These are phyloP conservation scores for Neurospora cerealis DNA, from an alignment of 495 filamentous ascomycete genomes.

Conservation along the genomic window DNA sequence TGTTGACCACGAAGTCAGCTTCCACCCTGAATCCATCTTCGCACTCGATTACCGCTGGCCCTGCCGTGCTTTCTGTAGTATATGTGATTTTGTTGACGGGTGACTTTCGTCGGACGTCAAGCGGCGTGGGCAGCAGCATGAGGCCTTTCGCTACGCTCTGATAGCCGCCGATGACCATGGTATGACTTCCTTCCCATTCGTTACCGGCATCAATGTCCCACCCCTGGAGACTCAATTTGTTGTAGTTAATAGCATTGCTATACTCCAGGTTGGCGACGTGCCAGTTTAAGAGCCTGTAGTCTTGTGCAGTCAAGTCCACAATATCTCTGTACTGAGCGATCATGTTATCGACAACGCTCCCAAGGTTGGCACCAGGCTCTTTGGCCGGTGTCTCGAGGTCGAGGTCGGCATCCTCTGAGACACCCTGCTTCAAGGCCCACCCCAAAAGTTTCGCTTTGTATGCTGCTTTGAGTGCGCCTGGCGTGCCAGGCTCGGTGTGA, in stretches of 20 bases:
- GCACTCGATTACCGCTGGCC: slow-evolving; percentile 54
- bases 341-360: slow-evolving; percentile 81
- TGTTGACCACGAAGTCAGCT: slow-evolving; percentile 81
- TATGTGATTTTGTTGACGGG: slow-evolving; percentile 64
- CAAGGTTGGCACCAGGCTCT: slow-evolving; percentile 60
- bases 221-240: slow-evolving; percentile 75
- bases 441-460: slow-evolving; percentile 67
- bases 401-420: slow-evolving; percentile 55
- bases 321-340: slow-evolving; percentile 78
- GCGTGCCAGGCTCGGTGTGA: slow-evolving; percentile 46
- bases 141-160: slow-evolving; percentile 80
- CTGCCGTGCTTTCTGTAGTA: slow-evolving; percentile 27
- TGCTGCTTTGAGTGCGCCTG: slow-evolving; percentile 51
- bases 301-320: slow-evolving; percentile 72
- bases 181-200: slow-evolving; percentile 91
- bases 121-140: slow-evolving; percentile 58
- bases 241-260: slow-evolving; percentile 82
- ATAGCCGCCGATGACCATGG: slow-evolving; percentile 87
- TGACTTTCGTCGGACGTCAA: slow-evolving; percentile 69
- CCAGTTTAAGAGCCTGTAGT: slow-evolving; percentile 91
- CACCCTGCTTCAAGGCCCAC: slow-evolving; percentile 62
- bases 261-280: slow-evolving; percentile 98
- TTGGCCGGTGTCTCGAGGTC: slow-evolving; percentile 56
- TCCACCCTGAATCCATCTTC: slow-evolving; percentile 66
- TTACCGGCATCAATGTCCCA: slow-evolving; percentile 98